A percentile compares a stretch with the other conserved stretches of the same genome.
Evolutionary conservation across 225 moss, liverwort and hornwort species (phyloP).

Genomic region (Climacium dendroides): DNA sequence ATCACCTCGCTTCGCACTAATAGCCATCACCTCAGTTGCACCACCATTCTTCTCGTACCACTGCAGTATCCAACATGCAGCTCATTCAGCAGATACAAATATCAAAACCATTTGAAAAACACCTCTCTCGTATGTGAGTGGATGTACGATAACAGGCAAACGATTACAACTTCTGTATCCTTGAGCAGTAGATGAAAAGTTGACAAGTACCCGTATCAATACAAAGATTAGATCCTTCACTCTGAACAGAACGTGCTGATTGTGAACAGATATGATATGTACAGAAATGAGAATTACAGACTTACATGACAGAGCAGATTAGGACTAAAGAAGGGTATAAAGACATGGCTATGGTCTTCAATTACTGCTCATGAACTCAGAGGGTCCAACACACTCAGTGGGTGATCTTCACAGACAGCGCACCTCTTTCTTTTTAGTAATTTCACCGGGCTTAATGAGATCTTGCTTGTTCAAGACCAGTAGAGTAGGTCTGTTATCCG

Average conservation of each 20-base stretch:
- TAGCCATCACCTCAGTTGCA: constrained; percentile 61
- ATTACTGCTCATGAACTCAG: background rate
- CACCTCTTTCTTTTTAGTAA: constrained; percentile 66
- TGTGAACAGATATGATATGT: background rate
- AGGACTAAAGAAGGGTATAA: background rate
- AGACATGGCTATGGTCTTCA: background rate
- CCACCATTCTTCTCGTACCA: constrained; percentile 65
- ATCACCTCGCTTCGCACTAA: constrained; percentile 73
- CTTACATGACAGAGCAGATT: background rate
- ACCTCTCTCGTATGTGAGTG: background rate
- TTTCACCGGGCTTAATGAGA: constrained; percentile 76
- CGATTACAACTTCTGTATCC: background rate
- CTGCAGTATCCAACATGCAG: constrained; percentile 11
- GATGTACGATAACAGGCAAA: background rate
- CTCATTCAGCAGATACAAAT: background rate
- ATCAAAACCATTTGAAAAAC: background rate
- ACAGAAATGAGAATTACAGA: background rate
- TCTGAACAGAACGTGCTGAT: background rate
- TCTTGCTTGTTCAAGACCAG: constrained; percentile 83
- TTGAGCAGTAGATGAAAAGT: background rate
- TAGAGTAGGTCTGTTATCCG: constrained; percentile 53
- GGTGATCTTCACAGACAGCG: background rate
- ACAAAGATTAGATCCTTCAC: background rate
- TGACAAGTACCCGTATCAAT: background rate
- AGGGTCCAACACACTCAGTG: background rate